Percentiles rank a stretch among this genome's conserved stretches.
These are phyloP conservation scores for Scorias spongiosa DNA, from an alignment of 2,329 filamentous ascomycete species.

Conservation along the genomic window DNA sequence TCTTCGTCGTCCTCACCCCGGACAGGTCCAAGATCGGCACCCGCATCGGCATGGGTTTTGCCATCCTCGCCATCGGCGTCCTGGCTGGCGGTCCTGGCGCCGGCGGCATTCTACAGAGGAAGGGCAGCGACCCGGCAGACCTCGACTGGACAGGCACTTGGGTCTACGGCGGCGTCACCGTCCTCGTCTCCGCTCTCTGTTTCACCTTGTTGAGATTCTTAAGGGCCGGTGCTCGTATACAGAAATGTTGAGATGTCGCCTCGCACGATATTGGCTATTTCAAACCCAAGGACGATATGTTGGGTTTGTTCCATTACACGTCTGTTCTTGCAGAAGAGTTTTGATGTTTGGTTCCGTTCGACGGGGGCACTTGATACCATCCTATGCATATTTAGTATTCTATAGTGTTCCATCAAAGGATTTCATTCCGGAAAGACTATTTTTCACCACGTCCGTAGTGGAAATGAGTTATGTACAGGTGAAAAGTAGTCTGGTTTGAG, in stretches of 20 bases:
- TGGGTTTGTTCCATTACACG: too few species aligned
- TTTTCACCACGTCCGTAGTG: too few species aligned
- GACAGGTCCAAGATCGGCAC: constrained; percentile 24
- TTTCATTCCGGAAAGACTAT: too few species aligned
- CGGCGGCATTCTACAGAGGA: constrained; percentile 18
- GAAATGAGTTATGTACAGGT: too few species aligned
- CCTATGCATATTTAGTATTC: too few species aligned
- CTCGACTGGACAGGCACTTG: constrained; percentile 23
- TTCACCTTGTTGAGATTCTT: background rate
- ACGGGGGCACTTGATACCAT: too few species aligned
- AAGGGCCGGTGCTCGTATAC: background rate
- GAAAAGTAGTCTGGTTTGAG: too few species aligned
- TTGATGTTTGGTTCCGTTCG: too few species aligned
- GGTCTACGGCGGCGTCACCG: constrained; percentile 17
- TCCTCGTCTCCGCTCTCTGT: constrained; percentile 7
- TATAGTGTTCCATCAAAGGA: too few species aligned
- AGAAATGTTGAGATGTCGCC: background rate
- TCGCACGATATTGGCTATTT: too few species aligned
- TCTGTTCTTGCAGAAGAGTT: too few species aligned
- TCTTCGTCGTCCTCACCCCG: constrained; percentile 19
- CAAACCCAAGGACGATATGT: too few species aligned
- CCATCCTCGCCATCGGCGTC: constrained; percentile 18
- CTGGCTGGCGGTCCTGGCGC: constrained; percentile 21
- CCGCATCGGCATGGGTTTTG: constrained; percentile 24
- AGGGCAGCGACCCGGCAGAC: constrained; percentile 3